phyloP scores from a whole-genome alignment of 108 stramenopile genomes.

The Skeletonema tropicum region DNA sequence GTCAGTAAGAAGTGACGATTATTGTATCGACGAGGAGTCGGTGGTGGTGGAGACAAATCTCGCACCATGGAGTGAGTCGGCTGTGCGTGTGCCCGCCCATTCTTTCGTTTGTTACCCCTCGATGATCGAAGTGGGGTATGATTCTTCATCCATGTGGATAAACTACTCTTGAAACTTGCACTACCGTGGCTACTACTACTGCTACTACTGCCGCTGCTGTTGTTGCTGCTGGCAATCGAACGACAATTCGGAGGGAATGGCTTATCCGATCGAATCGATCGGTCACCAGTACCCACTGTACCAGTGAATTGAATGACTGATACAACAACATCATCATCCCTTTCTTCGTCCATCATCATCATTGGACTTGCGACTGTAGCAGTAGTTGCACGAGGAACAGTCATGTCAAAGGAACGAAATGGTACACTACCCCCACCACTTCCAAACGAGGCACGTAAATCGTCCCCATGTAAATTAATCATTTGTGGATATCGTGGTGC shows the following conservation, averaged over 20 bases:
- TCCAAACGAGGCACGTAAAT: no score
- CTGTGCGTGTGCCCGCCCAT: neutral
- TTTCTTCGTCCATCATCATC: neutral
- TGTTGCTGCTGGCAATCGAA: neutral
- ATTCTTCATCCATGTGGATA: constrained; percentile 12
- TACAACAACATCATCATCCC: neutral
- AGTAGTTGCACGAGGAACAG: neutral
- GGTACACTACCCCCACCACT: neutral
- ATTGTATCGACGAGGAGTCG: neutral
- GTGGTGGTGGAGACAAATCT: constrained; percentile 1
- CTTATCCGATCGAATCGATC: constrained; percentile 65
- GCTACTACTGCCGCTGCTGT: neutral
- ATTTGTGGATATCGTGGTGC: constrained; percentile 12
- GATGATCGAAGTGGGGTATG: constrained; percentile 5
- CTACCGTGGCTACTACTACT: neutral
- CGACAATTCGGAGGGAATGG: constrained; percentile 51
- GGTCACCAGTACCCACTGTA: constrained; percentile 67
- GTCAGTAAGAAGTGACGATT: neutral
- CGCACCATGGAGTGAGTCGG: neutral
- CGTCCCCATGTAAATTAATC: neutral
- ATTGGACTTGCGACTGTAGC: neutral
- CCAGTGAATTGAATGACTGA: constrained; percentile 58
- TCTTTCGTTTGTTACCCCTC: constrained; percentile 7
- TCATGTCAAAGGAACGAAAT: neutral
- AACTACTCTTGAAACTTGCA: neutral